Base-by-base conservation (phyloP, 2,329 filamentous ascomycete species). In the Exophiala lecanii-corni region DNA sequence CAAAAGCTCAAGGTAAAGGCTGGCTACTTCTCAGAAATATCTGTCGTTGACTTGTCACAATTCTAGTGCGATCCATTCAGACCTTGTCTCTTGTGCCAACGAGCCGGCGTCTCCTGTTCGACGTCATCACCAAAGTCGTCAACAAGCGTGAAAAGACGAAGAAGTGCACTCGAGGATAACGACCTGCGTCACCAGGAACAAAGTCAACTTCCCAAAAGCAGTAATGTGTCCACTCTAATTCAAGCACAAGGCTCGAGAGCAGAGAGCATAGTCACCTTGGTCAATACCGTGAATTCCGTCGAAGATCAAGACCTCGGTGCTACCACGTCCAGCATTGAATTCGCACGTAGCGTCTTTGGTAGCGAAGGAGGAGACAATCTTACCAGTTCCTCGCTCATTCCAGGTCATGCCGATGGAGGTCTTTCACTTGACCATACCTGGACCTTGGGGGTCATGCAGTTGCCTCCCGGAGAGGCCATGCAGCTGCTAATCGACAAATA, bases 381-480 rank as follows among this genome's bases (percentile, higher is more conserved):
- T 17, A 35, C 33, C 16, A 35, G 18, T 9, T 18, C 33, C 7
- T 35, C 33, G 4, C 33, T 35, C 33, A 35, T 35, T 19, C 33
- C 33, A 7, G 33, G 33, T 9, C 13, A 35, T 35, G 13, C 7
- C 12, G 33, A 17, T 6, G 6, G 12, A 18, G 33, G 10, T 5
- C 17, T 17, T 10, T 17, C 13, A 17, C 33, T 18, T n/a, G 33
- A 35, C 33, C 38, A 17, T 21, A 16, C 28, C 12, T 41, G 38
- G 38, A 10, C 13, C 12, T 28, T 41, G 12, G 3, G 17, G 15
- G 12, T 17, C 7, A 20, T 53, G 16, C 44, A 46, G 30, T 30
- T 54, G 2, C 50, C 51, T 5, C 43, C 50, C n/a, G 33, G 36
- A 25, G 35, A 38, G 6, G 39, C 54, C 12, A 53, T 54, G 28